Base-by-base conservation (phyloP, 2,329 filamentous ascomycete genomes). In the Botrytis porri region DNA sequence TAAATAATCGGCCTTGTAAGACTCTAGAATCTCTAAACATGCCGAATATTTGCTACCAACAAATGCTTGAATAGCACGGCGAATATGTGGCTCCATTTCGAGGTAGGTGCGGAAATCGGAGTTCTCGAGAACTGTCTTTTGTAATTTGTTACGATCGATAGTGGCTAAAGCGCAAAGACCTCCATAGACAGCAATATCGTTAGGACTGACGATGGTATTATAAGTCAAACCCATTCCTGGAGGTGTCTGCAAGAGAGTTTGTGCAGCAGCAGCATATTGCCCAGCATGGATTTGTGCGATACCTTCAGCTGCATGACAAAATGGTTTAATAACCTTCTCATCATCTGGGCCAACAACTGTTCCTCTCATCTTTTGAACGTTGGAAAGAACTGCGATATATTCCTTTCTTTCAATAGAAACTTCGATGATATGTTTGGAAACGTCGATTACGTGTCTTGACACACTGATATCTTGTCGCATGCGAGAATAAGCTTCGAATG, bases 391-490 rank as follows among this genome's bases (percentile, higher is more conserved):
- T 71, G 87, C 88, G 75, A 88, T 82, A 91, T 94, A 98, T 78
- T 97, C 93, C 43, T 87, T 88, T 66, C 92, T 91, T 76, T 96
- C 90, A 65, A 97, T 85, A 70, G 90, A 87, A 54, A 96, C 89
- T 76, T 89, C 89, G 75, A 95, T 90, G 43, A 97, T 86, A 75
- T 94, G 93, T 80, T 93, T 90, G 29, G 90, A 89, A 82, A 97
- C 93, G 72, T 96, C 93, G 64, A 93, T 86, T 60, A 98, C 90
- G 77, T 99, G 95, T 76, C 92, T 92, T 4, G 90, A 87, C 0
- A 93, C 93, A 73, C 91, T 96, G 77, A 95, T 94, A 80, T 95
- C 95, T 73, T 97, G 93, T 75, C 96, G 90, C 94, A 98, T 98
- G 76, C 92, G 91, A 75, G 87, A 85, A 81, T 93, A 98, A 2